Evolutionary conservation across 1,284 basidiomycete genomes (phyloP), one percentile per base, ranked within the genome.

Genomic region (Ceratobasidium sp.): DNA sequence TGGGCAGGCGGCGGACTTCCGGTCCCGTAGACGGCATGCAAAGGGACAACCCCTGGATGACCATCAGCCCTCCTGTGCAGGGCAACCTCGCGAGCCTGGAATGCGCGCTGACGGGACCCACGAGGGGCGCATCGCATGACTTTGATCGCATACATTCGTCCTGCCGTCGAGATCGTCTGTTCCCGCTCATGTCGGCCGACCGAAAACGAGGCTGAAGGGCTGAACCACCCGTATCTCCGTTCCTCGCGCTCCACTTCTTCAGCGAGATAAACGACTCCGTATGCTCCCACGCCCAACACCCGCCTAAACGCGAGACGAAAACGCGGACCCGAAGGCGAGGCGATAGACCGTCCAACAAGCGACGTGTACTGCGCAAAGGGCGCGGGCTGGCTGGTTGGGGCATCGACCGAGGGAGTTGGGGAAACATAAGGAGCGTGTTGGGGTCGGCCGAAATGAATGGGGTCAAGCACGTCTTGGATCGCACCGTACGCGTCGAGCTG

Each of bases 221-320:
- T 76, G 15, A 64, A 66, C 75, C 61, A 55, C 10, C 44, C 63
- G 26, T 70, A 66, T 46, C 68, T 51, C 60, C 58, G 53, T 40
- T 67, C 70, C 40, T 80, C 61, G 81, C 82, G 15, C 82, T 83
- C 28, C 84, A 80, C 84, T 85, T 94, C 94, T 79, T 95, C 87
- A 46, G 95, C 97, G 80, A 94, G 94, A 86, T 98, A 99, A 69
- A 98, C 97, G 83, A 98, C 94, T 79, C 97, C 97, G 85, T 98
- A 99, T 33, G 97, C 96, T 60, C 97, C 97, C 72, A 96, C 91
- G 75, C 97, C 97, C 77, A 99, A 91, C 77, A 97, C 91, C 83
- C 95, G 92, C 83, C 96, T 91, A 83, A 98, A 93, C 86, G 97
- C 92, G 80, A 98, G 91, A 63, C 91, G 88, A 23, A 46, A 67